phyloP scores from a whole-genome alignment of 805 yeast genomes.

The Candida khao-thaluensis region DNA sequence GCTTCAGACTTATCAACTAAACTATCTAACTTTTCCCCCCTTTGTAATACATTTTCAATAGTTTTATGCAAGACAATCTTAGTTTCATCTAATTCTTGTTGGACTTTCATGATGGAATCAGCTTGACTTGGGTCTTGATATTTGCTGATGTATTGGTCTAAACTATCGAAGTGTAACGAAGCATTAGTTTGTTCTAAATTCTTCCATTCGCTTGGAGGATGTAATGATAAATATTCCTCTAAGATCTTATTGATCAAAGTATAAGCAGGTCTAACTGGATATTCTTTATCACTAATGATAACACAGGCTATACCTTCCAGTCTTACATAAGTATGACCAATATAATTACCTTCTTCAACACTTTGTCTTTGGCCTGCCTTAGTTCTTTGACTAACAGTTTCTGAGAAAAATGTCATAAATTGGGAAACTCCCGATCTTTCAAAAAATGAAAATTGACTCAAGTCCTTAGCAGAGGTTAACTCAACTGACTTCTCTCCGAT shows the following conservation, averaged over 20 bases:
- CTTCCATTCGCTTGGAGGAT: constrained; percentile 73
- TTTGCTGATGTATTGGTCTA: constrained; percentile 69
- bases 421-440: constrained; percentile 81
- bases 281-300: constrained; percentile 88
- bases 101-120: constrained; percentile 94
- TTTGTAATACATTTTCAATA: constrained; percentile 86
- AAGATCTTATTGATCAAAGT: constrained; percentile 85
- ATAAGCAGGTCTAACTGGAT: constrained; percentile 96
- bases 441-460: constrained; percentile 84
- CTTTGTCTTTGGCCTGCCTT: constrained; percentile 87
- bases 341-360: constrained; percentile 86
- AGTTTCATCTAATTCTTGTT: constrained; percentile 96
- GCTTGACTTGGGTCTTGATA: constrained; percentile 98
- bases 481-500: constrained; percentile 67
- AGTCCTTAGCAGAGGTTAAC: constrained; percentile 75
- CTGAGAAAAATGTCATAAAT: constrained; percentile 92
- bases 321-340: constrained; percentile 89
- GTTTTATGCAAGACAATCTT: constrained; percentile 95
- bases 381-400: constrained; percentile 88
- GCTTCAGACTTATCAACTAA: constrained; percentile 96
- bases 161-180: constrained; percentile 52
- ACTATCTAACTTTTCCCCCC: constrained; percentile 95
- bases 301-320: constrained; percentile 91
- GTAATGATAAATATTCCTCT: constrained; percentile 84
- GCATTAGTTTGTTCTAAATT: constrained; percentile 45